A percentile compares a stretch with the other conserved stretches of the same genome.
Conservation (phyloP, 108 stramenopile genomes). For the Discostella stelligeroides region DNA sequence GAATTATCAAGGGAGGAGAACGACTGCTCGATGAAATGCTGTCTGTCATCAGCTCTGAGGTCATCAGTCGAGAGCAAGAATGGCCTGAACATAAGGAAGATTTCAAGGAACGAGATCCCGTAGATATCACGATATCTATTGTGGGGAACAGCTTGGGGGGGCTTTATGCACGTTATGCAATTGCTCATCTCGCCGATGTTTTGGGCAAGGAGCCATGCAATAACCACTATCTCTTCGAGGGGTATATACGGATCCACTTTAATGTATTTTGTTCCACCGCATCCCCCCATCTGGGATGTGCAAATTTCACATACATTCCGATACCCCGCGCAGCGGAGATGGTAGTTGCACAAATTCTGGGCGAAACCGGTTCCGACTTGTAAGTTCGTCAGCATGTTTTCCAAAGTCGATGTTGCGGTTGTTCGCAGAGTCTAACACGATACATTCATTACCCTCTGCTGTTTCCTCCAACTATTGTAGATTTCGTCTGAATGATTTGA, state of each 20-base stretch:
- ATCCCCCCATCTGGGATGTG: constrained; percentile 78
- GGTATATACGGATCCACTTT: constrained; percentile 44
- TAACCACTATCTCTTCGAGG: constrained; percentile 19
- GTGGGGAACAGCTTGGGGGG: constrained; percentile 85
- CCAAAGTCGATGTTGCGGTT: too few relatives aligned
- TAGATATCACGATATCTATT: constrained; percentile 56
- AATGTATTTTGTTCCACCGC: constrained; percentile 76
- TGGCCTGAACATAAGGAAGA: constrained; percentile 6
- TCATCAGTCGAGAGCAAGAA: constrained; percentile 1
- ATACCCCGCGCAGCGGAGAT: constrained; percentile 63
- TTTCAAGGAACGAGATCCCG: not conserved
- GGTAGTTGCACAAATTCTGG: constrained; percentile 53
- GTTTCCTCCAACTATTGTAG: constrained; percentile 10
- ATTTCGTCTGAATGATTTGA: constrained; percentile 61
- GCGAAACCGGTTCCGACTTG: constrained; percentile 50
- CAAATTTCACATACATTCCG: constrained; percentile 68
- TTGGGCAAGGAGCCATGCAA: not conserved
- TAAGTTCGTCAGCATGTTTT: not conserved
- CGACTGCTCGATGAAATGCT: constrained; percentile 69
- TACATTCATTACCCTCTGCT: not conserved
- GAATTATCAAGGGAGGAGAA: constrained; percentile 65
- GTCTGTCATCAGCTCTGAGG: constrained; percentile 42
- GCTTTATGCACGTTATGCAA: constrained; percentile 73
- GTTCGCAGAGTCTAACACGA: too few relatives aligned
- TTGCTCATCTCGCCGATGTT: constrained; percentile 51